Evolutionary conservation across 768 basidiomycete species (phyloP).

Genomic region (Jaapia argillacea): DNA sequence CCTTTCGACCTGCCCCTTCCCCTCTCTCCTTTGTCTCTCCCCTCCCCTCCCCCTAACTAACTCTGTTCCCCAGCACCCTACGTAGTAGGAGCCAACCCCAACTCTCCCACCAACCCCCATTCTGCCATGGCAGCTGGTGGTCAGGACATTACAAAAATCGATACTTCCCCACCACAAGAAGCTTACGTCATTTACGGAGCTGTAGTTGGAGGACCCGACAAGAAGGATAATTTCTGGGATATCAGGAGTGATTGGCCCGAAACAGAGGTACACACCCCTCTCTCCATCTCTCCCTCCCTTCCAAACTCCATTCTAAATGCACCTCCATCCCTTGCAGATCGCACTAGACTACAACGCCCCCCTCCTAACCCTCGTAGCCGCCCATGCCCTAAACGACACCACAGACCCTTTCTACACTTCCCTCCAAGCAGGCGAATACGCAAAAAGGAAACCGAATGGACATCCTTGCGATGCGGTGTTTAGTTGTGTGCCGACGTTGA

Average conservation of each 20-base stretch:
- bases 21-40: too few species aligned
- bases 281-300: not conserved
- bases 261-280: slow-evolving; percentile 40
- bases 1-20: too few species aligned
- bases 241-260: slow-evolving; percentile 86
- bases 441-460: slow-evolving; percentile 49
- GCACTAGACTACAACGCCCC: slow-evolving; percentile 90
- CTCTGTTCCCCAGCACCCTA: slow-evolving; percentile 49
- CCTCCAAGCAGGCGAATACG: slow-evolving; percentile 59
- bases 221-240: slow-evolving; percentile 69
- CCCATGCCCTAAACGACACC: slow-evolving; percentile 56
- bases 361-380: slow-evolving; percentile 76
- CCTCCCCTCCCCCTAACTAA: not conserved
- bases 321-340: slow-evolving; percentile 36
- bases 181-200: slow-evolving; percentile 80
- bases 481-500: slow-evolving; percentile 38
- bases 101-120: slow-evolving; percentile 86
- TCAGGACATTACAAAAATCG: slow-evolving; percentile 52
- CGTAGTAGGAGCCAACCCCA: slow-evolving; percentile 82
- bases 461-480: slow-evolving; percentile 74
- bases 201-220: slow-evolving; percentile 80
- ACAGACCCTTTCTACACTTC: slow-evolving; percentile 73
- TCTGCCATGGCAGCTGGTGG: slow-evolving; percentile 86
- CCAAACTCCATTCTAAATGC: not conserved
- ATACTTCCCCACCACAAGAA: slow-evolving; percentile 62